Evolutionary conservation across 345 rosid species (phyloP).

Genomic region (Triadica sebifera): DNA sequence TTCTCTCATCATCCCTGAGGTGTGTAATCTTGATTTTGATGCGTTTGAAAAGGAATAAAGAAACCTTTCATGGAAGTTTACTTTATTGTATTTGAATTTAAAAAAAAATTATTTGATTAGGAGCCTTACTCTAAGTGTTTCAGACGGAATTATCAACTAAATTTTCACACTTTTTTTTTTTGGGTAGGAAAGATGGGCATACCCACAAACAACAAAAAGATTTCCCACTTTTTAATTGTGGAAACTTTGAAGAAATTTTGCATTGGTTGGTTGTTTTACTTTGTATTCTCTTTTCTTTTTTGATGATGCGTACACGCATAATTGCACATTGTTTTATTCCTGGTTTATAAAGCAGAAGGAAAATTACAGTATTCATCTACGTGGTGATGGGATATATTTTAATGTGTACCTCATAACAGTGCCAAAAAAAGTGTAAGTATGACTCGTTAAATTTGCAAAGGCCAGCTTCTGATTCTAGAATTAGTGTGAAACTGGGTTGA

Average conservation of each 20-base stretch:
- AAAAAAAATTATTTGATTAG: background rate
- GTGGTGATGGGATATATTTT: background rate
- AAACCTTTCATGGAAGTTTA: slow-evolving; percentile 4
- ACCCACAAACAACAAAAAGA: too few relatives aligned
- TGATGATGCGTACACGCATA: slow-evolving; percentile 9
- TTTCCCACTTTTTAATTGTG: background rate
- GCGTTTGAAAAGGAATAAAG: background rate
- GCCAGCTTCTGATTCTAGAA: background rate
- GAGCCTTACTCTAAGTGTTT: slow-evolving; percentile 1
- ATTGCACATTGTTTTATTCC: slow-evolving; percentile 1
- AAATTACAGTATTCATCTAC: background rate
- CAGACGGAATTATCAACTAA: slow-evolving; percentile 1
- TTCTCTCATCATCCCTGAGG: background rate
- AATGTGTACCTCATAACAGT: background rate
- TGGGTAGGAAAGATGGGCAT: too few relatives aligned
- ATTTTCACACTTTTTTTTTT: too few relatives aligned
- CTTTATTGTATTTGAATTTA: background rate
- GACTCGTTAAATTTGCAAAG: background rate
- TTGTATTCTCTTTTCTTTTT: background rate
- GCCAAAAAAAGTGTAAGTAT: background rate
- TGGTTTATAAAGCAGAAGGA: background rate
- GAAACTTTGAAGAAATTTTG: background rate
- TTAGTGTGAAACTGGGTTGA: background rate
- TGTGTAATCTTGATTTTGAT: background rate
- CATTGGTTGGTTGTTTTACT: background rate